These are phyloP conservation scores for Monosporascus sp. DNA, from an alignment of 2,329 filamentous ascomycete genomes.

Conservation along the genomic window DNA sequence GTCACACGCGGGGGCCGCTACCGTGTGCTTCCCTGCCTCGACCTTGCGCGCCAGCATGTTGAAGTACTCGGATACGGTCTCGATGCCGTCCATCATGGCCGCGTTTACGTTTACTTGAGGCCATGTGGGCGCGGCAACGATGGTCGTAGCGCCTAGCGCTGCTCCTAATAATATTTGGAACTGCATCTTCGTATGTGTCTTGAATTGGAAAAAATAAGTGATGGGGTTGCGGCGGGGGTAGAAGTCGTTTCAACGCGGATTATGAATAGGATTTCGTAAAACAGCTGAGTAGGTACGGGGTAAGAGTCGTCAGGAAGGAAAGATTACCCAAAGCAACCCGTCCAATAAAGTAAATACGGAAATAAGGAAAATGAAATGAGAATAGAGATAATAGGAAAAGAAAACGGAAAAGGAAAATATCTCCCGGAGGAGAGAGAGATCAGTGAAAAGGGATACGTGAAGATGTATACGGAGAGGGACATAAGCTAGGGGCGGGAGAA, in stretches of 20 bases:
- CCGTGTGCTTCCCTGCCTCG: conserved; percentile 38
- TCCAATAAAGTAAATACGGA: conserved; percentile 9
- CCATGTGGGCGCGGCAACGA: conserved; percentile 39
- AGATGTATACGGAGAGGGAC: conserved; percentile 13
- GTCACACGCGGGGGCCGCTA: conserved; percentile 45
- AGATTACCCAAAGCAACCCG: conserved; percentile 20
- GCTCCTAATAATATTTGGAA: conserved; percentile 42
- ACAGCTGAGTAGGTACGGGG: conserved; percentile 6
- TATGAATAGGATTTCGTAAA: conserved; percentile 5
- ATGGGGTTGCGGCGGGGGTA: conserved; percentile 4
- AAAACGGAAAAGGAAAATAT: conserved; percentile 22
- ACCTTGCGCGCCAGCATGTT: conserved; percentile 53
- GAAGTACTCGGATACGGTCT: conserved; percentile 56
- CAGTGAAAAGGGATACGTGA: conserved; percentile 14
- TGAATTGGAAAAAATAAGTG: conserved; percentile 6
- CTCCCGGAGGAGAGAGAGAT: conserved; percentile 15
- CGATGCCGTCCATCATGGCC: conserved; percentile 34
- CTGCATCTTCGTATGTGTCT: conserved; percentile 40
- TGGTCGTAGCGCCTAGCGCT: conserved; percentile 39
- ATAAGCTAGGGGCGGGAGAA: conserved; percentile 11
- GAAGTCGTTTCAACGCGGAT: conserved; percentile 9
- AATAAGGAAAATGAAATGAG: conserved; percentile 14
- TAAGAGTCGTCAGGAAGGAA: conserved; percentile 10
- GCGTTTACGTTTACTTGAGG: conserved; percentile 38
- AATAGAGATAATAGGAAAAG: conserved; percentile 17